Percentiles rank a stretch among this genome's conserved stretches.
phyloP scores from a whole-genome alignment of 192 early-diverging fungal species.

The Linnemannia zychae region DNA sequence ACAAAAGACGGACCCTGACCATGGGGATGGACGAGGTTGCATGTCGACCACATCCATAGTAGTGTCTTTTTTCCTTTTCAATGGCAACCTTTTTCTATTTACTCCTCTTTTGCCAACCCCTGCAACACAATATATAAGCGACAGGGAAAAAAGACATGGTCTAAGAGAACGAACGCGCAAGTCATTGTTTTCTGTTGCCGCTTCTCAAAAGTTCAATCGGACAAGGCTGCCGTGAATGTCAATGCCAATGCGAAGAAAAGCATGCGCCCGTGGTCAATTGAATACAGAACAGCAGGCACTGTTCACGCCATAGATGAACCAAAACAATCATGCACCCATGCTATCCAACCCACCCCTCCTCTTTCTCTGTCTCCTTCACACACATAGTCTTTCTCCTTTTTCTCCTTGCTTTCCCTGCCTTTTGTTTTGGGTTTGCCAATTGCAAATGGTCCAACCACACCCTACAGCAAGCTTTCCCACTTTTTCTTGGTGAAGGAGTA shows the following conservation, averaged over 20 bases:
- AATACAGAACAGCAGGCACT: neutral
- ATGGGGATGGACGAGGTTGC: neutral
- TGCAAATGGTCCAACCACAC: conserved; percentile 4
- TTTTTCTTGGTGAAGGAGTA: neutral
- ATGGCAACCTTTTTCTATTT: neutral
- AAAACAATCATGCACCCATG: conserved; percentile 1
- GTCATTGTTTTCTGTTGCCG: neutral
- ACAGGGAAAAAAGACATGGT: neutral
- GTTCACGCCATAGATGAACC: neutral
- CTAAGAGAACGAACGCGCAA: neutral
- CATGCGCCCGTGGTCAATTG: neutral
- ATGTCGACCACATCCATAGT: neutral
- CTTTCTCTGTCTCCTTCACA: too few species aligned
- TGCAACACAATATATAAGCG: neutral
- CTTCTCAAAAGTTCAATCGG: neutral
- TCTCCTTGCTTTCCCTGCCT: neutral
- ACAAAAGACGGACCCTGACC: neutral
- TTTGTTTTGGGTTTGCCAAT: neutral
- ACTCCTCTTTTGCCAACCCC: neutral
- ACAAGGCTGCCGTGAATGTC: neutral
- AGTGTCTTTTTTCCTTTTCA: neutral
- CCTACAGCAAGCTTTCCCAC: neutral
- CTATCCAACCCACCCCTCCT: neutral
- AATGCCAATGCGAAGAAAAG: neutral
- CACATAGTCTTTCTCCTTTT: neutral